Conservation (phyloP, 495 filamentous ascomycete species). For the Hypoxylon trugodes region DNA sequence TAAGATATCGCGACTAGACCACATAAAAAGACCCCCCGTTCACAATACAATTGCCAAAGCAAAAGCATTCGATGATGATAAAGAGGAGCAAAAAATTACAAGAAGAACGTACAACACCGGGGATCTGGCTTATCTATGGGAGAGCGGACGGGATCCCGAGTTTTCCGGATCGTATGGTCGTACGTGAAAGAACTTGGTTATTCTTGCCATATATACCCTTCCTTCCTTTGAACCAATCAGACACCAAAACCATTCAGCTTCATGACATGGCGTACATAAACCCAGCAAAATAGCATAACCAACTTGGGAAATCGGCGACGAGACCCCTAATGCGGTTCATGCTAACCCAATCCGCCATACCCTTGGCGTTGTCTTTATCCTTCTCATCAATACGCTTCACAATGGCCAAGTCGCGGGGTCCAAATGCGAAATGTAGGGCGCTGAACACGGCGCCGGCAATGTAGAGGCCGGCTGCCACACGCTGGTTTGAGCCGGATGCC, state of each 20-base stretch:
- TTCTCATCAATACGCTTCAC: not conserved
- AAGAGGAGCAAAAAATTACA: no score
- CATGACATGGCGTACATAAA: no score
- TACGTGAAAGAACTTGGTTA: constrained; percentile 46
- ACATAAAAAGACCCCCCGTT: no score
- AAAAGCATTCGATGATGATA: no score
- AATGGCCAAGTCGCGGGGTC: not conserved
- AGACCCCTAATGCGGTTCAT: not conserved
- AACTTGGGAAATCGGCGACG: not conserved
- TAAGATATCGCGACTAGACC: no score
- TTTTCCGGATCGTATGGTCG: constrained; percentile 56
- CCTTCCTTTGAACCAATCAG: no score
- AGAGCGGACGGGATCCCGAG: constrained; percentile 62
- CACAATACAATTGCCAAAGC: no score
- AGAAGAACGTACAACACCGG: no score
- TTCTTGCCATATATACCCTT: no score
- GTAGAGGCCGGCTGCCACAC: not conserved
- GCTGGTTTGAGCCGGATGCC: not conserved
- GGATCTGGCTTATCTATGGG: constrained; percentile 53
- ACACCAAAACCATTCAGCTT: no score
- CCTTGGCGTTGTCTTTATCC: not conserved
- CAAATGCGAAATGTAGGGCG: not conserved
- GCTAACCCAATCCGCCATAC: not conserved
- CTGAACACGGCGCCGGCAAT: not conserved
- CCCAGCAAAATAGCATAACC: not conserved